Evolutionary conservation across 148 eudicot species (phyloP), one percentile per base, ranked within the genome.

Genomic region (Cornus kousa): DNA sequence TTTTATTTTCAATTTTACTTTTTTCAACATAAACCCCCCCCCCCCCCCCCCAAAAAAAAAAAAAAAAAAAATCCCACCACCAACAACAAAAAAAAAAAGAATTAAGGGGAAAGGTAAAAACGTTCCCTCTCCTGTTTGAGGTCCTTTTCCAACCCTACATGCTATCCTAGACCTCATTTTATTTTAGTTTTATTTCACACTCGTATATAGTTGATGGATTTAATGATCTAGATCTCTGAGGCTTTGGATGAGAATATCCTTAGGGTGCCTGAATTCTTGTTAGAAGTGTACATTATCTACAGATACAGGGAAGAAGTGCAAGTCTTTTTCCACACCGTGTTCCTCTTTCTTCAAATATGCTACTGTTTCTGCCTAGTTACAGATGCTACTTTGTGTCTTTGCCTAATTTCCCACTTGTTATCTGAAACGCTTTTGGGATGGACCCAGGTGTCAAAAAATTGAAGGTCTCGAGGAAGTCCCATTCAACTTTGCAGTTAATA

Each of bases 391-490:
- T 50, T 77, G 64, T 77, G n/a, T 55, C 62, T 59, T 68, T 62
- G 23, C 71, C 69, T 62, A 59, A 76, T 81, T 71, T 32, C 65
- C 35, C 22, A n/a, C 59, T 65, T 24, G 48, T 73, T 31, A 67
- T 78, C 73, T 72, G 24, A 31, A 74, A n/a, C 40, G 46, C 66
- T 80, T 82, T 39, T 57, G 74, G 69, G 32, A 39, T 82, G 72
- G 43, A 31, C 33, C 46, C 82, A 95, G 98, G 91, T 85, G 86
- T 77, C 84, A 86, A 64, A 80, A 77, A 74, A 68, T 71, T 77
- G 84, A 88, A 71, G 89, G 84, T 59, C 77, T 68, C 81, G 89
- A 88, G 77, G 80, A 82, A 80, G 78, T 87, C 71, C 86, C 87
- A 7, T 83, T 88, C 77, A 87, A 69, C 48, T 90, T 95, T 66